Base-by-base conservation (phyloP, 805 yeast species). In the Sungouiozyma ichnusensis region DNA sequence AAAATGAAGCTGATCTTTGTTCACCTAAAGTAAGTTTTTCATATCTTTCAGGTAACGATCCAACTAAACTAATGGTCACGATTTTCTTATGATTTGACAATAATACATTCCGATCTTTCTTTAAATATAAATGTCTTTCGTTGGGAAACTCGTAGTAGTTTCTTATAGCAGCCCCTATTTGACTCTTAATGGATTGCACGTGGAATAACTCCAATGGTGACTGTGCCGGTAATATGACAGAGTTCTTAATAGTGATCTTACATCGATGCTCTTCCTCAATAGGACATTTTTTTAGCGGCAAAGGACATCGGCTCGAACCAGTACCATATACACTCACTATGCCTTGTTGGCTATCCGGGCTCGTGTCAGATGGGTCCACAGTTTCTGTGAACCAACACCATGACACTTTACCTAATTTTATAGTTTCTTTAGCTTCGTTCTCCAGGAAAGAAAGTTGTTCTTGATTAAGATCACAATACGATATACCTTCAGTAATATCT, bases 51-150 rank as follows among this genome's bases (percentile, higher is more conserved):
- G 64, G 65, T 15, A 62, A 48, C 38, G 55, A 46, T 0, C 68
- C 66, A 8, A 50, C 56, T 7, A 59, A 44, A 11, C 62, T 51
- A 2, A 66, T 49, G 9, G 64, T 50, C 2, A 64, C 33, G n/a
- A 54, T 48, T 16, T 54, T 58, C 37, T 50, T 51, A 3, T 56
- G 47, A 19, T 43, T 47, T 14, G 16, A 11, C 6, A 49, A 37
- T 24, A 58, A 45, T n/a, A 43, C 45, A 4, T 49, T 40, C 1
- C 47, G 32, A 17, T 47, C 43, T 11, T 52, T 50, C 40, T 60
- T 64, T 20, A 66, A 31, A 42, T 68, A 68, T 0, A 67, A 39
- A 49, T 68, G 73, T 14, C 47, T 51, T 35, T 64, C 69, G 20
- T 56, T 51, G 3, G 60, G 60, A 36, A 47, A 65, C 43, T 64